Evolutionary conservation across 768 basidiomycete species (phyloP).

Genomic region (Naganishia vaughanmartiniae): DNA sequence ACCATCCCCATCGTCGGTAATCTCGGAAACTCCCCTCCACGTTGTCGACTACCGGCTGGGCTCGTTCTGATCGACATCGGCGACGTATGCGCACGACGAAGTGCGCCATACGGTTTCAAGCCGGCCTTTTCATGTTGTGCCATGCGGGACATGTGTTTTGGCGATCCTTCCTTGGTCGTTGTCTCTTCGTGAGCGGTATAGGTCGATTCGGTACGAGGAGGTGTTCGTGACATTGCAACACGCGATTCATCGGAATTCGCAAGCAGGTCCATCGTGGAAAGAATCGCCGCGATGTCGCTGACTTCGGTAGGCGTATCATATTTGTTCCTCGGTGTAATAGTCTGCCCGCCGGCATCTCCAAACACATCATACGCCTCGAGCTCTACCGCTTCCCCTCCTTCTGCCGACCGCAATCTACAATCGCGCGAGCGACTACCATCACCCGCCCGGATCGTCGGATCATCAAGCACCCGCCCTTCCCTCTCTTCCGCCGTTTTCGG

Average conservation of each 20-base stretch:
- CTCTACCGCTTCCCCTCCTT: background rate
- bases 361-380: background rate
- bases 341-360: background rate
- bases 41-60: background rate
- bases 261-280: too few species aligned
- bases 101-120: constrained; percentile 2
- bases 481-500: background rate
- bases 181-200: background rate
- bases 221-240: too few species aligned
- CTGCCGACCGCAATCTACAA: background rate
- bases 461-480: background rate
- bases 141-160: constrained; percentile 11
- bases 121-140: constrained; percentile 9
- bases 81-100: constrained; percentile 3
- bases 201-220: background rate
- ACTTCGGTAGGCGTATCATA: too few species aligned
- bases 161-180: too few species aligned
- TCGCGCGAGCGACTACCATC: background rate
- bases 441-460: too few species aligned
- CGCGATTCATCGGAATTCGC: too few species aligned
- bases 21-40: background rate
- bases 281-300: too few species aligned
- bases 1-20: background rate
- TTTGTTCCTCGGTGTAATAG: background rate
- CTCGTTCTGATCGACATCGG: background rate